Conservation (phyloP, 83 land plant species). For the Thuja plicata region DNA sequence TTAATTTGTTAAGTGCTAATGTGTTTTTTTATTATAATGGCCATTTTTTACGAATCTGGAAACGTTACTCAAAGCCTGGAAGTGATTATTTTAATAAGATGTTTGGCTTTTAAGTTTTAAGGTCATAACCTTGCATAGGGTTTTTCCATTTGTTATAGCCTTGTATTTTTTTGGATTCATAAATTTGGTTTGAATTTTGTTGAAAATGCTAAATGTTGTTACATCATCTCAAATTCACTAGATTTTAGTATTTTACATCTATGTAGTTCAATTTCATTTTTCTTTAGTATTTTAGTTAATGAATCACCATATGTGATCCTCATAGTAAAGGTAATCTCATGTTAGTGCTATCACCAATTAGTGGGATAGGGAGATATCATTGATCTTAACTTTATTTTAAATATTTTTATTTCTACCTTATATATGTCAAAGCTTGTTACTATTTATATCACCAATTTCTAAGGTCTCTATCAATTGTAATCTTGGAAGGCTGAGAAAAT, state of each 20-base stretch:
- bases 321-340: not conserved
- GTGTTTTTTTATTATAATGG: not conserved
- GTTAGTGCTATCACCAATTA: not conserved
- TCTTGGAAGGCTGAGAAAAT: conserved; percentile 93
- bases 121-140: too few species aligned
- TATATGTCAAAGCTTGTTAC: not conserved
- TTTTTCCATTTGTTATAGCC: too few species aligned
- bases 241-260: too few species aligned
- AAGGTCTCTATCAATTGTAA: not conserved
- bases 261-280: too few species aligned
- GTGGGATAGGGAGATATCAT: not conserved
- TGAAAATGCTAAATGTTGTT: too few species aligned
- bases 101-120: too few species aligned
- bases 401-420: not conserved
- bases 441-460: not conserved
- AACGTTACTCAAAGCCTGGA: not conserved
- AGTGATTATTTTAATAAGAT: too few species aligned
- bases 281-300: too few species aligned
- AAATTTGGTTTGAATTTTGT: too few species aligned
- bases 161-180: not conserved
- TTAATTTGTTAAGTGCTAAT: not conserved
- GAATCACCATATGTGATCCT: not conserved
- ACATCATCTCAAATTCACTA: too few species aligned
- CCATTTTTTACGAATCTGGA: not conserved
- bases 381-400: not conserved